These are phyloP conservation scores for Cercospora sesami DNA, from an alignment of 2,329 filamentous ascomycete genomes.

Conservation along the genomic window DNA sequence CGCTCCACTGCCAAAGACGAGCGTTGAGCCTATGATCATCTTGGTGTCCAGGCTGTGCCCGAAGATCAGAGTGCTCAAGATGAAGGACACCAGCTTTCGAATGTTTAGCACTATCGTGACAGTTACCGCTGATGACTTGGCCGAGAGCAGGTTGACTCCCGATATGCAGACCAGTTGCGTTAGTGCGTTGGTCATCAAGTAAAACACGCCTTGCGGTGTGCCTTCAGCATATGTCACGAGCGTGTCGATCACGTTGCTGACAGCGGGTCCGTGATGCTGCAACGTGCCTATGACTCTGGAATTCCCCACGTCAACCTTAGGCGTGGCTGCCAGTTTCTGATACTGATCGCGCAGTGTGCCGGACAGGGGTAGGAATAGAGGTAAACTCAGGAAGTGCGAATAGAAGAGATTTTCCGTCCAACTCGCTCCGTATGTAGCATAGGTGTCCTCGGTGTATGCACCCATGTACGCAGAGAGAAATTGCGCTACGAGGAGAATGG, in stretches of 20 bases:
- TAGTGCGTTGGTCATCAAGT: constrained; percentile 72
- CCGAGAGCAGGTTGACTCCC: constrained; percentile 90
- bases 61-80: constrained; percentile 92
- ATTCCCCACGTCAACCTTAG: constrained; percentile 40
- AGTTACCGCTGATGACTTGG: constrained; percentile 84
- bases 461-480: constrained; percentile 91
- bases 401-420: constrained; percentile 98
- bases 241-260: constrained; percentile 13
- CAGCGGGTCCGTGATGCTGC: constrained; percentile 9
- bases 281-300: constrained; percentile 13
- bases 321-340: constrained; percentile 60
- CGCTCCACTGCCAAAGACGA: constrained; percentile 90
- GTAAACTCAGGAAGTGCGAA: constrained; percentile 72
- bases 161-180: constrained; percentile 95
- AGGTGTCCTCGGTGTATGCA: constrained; percentile 89
- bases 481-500: constrained; percentile 83
- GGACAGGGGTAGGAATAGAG: constrained; percentile 73
- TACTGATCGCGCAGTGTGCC: constrained; percentile 66
- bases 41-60: constrained; percentile 76
- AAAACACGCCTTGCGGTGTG: constrained; percentile 68
- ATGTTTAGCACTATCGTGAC: constrained; percentile 97
- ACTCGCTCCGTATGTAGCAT: constrained; percentile 78
- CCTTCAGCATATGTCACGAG: constrained; percentile 22
- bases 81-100: constrained; percentile 84
- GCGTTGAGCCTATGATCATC: constrained; percentile 74